phyloP scores from a whole-genome alignment of 139 green algal genomes.

The Diplosphaera chodatii region DNA sequence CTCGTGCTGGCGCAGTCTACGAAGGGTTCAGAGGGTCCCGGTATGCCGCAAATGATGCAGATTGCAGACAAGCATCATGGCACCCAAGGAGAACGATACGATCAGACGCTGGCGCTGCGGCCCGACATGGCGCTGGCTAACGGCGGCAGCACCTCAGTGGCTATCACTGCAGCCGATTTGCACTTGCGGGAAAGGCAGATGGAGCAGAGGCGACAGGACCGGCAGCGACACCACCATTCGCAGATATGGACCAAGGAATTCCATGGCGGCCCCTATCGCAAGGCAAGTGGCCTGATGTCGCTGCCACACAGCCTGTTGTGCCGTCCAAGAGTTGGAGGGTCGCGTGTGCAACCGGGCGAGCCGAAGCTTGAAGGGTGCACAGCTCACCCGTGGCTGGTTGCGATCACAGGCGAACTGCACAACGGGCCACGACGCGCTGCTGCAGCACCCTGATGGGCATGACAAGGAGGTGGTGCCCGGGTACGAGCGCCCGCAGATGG shows the following conservation, averaged over 20 bases:
- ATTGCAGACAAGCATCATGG: too few species aligned
- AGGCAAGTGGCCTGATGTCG: constrained; percentile 41
- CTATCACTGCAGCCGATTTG: background rate
- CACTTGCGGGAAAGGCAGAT: background rate
- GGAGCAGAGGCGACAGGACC: constrained; percentile 20
- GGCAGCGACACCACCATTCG: constrained; percentile 43
- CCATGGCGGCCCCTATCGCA: constrained; percentile 68
- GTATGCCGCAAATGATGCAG: too few species aligned
- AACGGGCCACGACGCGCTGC: constrained; percentile 25
- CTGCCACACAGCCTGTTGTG: too few species aligned
- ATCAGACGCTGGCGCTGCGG: background rate
- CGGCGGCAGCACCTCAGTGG: background rate
- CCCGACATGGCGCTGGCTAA: background rate
- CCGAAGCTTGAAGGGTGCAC: too few species aligned
- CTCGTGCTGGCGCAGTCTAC: too few species aligned
- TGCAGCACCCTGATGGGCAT: constrained; percentile 27
- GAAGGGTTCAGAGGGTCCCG: too few species aligned
- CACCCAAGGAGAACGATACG: too few species aligned
- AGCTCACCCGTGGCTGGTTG: background rate
- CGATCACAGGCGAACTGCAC: constrained; percentile 16
- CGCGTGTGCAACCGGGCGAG: too few species aligned
- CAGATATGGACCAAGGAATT: constrained; percentile 74
- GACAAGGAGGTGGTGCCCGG: constrained; percentile 35
- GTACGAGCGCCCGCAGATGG: constrained; percentile 56
- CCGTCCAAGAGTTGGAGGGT: too few species aligned